These are phyloP conservation scores for Solanum virginianum DNA, from an alignment of 257 asterid species.

Conservation along the genomic window DNA sequence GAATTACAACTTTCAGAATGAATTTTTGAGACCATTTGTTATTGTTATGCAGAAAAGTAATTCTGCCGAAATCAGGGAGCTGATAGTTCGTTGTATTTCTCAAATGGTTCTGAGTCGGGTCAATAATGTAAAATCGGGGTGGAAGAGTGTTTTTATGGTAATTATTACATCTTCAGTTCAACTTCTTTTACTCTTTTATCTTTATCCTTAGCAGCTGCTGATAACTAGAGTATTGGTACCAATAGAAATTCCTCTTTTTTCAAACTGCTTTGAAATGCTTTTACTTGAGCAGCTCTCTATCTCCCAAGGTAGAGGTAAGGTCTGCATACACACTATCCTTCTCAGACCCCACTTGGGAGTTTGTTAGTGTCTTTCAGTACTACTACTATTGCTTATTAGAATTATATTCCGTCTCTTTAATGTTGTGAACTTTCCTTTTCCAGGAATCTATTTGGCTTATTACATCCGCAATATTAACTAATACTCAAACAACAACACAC, in stretches of 20 bases:
- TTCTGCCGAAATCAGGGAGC: slow-evolving; percentile 89
- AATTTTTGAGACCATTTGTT: slow-evolving; percentile 88
- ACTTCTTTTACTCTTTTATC: not conserved
- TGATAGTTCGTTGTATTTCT: slow-evolving; percentile 92
- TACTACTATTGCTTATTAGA: not conserved
- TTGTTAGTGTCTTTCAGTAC: not conserved
- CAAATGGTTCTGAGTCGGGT: slow-evolving; percentile 99
- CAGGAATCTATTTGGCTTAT: not conserved
- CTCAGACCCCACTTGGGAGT: not conserved
- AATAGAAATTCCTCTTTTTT: not conserved
- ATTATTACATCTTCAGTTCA: slow-evolving; percentile 1
- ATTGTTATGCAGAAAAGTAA: slow-evolving; percentile 90
- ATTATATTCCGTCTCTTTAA: not conserved
- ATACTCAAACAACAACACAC: too few relatives aligned
- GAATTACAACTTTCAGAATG: slow-evolving; percentile 95
- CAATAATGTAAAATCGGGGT: slow-evolving; percentile 89
- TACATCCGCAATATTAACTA: not conserved
- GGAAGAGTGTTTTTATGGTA: slow-evolving; percentile 99
- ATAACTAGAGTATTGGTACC: not conserved
- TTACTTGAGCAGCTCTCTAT: not conserved
- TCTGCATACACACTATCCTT: not conserved
- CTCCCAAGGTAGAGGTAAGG: not conserved
- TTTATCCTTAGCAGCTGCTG: not conserved
- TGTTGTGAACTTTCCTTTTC: not conserved
- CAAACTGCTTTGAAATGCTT: not conserved